These are phyloP conservation scores for Cystofilobasidium macerans DNA, from an alignment of 768 basidiomycete species.

Conservation along the genomic window DNA sequence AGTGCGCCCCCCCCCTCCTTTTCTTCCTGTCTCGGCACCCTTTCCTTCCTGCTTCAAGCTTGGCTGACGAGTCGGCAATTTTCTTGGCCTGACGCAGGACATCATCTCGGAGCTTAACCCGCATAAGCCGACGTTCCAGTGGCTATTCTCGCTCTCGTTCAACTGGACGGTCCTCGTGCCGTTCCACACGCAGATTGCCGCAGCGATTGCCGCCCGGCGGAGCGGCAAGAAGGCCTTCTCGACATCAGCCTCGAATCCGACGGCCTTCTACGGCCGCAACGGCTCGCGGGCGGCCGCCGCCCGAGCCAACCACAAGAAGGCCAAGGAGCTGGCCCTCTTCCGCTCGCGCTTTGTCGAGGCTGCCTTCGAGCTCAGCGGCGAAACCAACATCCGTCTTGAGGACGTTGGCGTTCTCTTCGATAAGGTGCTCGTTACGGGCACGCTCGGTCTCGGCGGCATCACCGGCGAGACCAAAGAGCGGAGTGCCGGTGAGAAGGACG, in stretches of 20 bases:
- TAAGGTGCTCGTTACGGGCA: conserved; percentile 37
- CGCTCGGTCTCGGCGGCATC: conserved; percentile 12
- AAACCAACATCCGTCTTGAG: conserved; percentile 35
- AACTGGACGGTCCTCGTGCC: conserved; percentile 37
- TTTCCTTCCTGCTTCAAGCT: background rate
- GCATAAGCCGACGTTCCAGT: conserved; percentile 38
- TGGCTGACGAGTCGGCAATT: background rate
- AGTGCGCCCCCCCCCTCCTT: conserved; percentile 24
- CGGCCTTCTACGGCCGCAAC: conserved; percentile 21
- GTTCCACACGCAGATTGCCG: conserved; percentile 34
- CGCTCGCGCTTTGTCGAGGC: conserved; percentile 37
- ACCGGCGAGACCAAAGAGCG: background rate
- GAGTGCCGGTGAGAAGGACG: background rate
- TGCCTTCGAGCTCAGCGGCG: conserved; percentile 34
- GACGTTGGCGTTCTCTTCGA: conserved; percentile 38
- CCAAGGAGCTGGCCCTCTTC: conserved; percentile 29
- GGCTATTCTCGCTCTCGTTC: conserved; percentile 39
- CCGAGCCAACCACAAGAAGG: conserved; percentile 17
- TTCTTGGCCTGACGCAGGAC: conserved; percentile 27
- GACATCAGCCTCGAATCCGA: background rate
- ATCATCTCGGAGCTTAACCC: conserved; percentile 36
- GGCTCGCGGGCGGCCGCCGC: conserved; percentile 25
- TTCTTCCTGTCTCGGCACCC: background rate
- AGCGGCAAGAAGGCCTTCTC: conserved; percentile 19
- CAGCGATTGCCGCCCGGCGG: conserved; percentile 29